phyloP scores from a whole-genome alignment of 768 basidiomycete genomes.

The Pilatotrama ljubarskyi region DNA sequence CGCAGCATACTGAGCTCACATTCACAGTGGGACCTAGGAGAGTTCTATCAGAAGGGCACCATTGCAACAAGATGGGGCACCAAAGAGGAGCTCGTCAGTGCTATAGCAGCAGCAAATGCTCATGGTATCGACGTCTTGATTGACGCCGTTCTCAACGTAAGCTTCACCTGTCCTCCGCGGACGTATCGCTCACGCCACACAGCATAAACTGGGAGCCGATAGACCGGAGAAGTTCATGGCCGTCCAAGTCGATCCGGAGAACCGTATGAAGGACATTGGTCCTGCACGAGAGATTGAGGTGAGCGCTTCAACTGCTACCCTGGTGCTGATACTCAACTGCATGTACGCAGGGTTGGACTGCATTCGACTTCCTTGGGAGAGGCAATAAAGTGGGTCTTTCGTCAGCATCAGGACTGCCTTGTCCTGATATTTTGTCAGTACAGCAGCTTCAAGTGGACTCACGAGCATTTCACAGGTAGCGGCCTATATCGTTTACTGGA shows the following conservation, averaged over 20 bases:
- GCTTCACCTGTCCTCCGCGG: neutral
- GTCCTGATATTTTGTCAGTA: conserved; percentile 46
- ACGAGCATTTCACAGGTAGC: conserved; percentile 77
- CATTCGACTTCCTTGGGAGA: conserved; percentile 80
- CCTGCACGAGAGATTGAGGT: conserved; percentile 69
- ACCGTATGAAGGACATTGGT: conserved; percentile 64
- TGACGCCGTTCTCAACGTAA: conserved; percentile 88
- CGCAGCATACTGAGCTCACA: neutral
- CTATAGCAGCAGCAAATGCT: conserved; percentile 65
- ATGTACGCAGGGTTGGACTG: conserved; percentile 72
- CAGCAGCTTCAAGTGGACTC: conserved; percentile 69
- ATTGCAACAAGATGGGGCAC: conserved; percentile 85
- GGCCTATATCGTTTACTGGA: neutral
- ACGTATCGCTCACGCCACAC: neutral
- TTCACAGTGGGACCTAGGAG: conserved; percentile 81
- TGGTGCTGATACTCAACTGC: neutral
- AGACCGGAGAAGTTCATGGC: conserved; percentile 66
- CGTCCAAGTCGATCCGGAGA: conserved; percentile 66
- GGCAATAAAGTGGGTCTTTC: conserved; percentile 56
- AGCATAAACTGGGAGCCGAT: conserved; percentile 90
- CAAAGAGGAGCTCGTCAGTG: conserved; percentile 71
- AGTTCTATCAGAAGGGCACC: conserved; percentile 76
- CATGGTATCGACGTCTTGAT: conserved; percentile 76
- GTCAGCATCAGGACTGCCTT: neutral
- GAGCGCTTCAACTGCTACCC: conserved; percentile 14